Conservation (phyloP, 345 rosid species). For the Litchi chinensis region DNA sequence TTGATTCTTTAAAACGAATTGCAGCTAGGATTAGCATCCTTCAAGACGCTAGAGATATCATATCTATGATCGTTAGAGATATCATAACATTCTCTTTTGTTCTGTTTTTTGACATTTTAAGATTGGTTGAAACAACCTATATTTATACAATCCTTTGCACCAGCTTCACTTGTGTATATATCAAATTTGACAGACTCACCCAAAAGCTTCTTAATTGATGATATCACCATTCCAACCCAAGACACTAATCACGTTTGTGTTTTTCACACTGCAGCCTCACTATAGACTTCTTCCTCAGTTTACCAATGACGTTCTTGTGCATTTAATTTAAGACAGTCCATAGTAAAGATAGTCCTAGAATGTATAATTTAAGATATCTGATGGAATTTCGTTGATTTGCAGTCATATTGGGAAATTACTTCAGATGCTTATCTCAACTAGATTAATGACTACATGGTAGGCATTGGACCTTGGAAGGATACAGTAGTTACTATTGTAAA, state of each 20-base stretch:
- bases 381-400: slow-evolving; percentile 34
- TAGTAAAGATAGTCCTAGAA: neutral
- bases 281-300: neutral
- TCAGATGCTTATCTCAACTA: slow-evolving; percentile 73
- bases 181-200: slow-evolving; percentile 77
- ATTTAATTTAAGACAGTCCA: too few relatives aligned
- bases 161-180: slow-evolving; percentile 78
- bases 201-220: slow-evolving; percentile 80
- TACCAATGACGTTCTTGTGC: neutral
- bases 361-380: neutral
- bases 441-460: slow-evolving; percentile 77
- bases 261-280: neutral
- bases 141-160: slow-evolving; percentile 96
- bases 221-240: slow-evolving; percentile 61
- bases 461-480: slow-evolving; percentile 99
- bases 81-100: too few relatives aligned
- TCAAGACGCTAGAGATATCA: too few relatives aligned
- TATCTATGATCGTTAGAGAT: too few relatives aligned
- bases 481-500: slow-evolving; percentile 70
- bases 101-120: too few relatives aligned
- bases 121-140: slow-evolving; percentile 83
- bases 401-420: slow-evolving; percentile 88
- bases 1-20: too few relatives aligned
- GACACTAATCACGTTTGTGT: slow-evolving; percentile 85
- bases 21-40: too few relatives aligned